phyloP scores from a whole-genome alignment of 192 early-diverging fungal genomes.

The Coemansia erecta region DNA sequence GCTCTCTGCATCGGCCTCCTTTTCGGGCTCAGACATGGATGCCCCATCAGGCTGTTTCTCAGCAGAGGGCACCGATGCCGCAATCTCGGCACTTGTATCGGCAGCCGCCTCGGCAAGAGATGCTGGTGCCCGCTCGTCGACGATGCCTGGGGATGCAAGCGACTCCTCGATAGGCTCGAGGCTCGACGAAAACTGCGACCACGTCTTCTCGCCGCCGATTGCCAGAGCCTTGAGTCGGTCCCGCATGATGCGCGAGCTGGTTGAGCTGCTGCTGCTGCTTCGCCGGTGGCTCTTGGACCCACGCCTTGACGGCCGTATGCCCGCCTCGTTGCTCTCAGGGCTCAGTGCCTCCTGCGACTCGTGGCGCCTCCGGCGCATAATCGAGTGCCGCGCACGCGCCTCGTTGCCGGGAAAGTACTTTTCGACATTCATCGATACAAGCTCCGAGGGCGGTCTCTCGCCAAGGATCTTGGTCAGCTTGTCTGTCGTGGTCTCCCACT shows the following conservation, averaged over 20 bases:
- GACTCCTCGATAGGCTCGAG: constrained; percentile 46
- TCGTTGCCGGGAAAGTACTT: constrained; percentile 87
- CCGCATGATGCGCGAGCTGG: constrained; percentile 28
- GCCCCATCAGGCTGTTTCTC: neutral
- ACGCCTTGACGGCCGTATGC: constrained; percentile 22
- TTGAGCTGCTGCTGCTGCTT: constrained; percentile 25
- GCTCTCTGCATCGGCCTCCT: neutral
- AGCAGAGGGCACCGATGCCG: neutral
- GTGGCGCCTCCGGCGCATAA: constrained; percentile 42
- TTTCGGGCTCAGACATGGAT: constrained; percentile 2
- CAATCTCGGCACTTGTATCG: neutral
- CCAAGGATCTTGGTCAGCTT: constrained; percentile 83
- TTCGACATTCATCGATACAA: constrained; percentile 86
- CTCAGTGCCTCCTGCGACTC: constrained; percentile 30
- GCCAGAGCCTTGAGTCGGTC: constrained; percentile 26
- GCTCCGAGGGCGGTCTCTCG: constrained; percentile 90
- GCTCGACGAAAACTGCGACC: constrained; percentile 30
- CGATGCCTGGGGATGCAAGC: constrained; percentile 18
- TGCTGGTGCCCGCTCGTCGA: neutral
- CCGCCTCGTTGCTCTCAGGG: constrained; percentile 4
- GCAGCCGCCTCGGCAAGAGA: neutral
- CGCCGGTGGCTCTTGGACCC: constrained; percentile 32
- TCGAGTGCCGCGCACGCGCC: constrained; percentile 53
- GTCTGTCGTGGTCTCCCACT: constrained; percentile 46
- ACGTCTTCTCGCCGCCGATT: constrained; percentile 23